Percentiles rank a stretch among this genome's conserved stretches.
Conservation (phyloP, 129 eudicot genomes). For the Tanacetum coccineum region DNA sequence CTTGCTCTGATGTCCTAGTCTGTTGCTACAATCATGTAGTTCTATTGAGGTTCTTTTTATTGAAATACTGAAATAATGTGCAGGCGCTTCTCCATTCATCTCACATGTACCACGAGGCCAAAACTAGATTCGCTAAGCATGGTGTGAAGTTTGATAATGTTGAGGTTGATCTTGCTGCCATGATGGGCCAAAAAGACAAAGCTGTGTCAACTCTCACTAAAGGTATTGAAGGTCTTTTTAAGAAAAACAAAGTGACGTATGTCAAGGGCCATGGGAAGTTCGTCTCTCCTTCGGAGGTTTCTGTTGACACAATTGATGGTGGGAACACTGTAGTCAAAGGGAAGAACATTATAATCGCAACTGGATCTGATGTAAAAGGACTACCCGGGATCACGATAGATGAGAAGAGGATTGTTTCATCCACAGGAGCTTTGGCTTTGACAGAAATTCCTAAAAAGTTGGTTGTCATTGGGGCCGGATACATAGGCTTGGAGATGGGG, state of each 20-base stretch:
- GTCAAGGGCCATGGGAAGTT: slow-evolving; percentile 84
- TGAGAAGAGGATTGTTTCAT: slow-evolving; percentile 24
- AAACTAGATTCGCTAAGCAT: slow-evolving; percentile 61
- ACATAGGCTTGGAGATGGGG: slow-evolving; percentile 29
- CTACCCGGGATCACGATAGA: slow-evolving; percentile 28
- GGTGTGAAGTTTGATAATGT: slow-evolving; percentile 75
- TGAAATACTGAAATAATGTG: not conserved
- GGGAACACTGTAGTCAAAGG: slow-evolving; percentile 17
- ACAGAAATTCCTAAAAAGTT: slow-evolving; percentile 17
- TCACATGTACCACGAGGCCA: slow-evolving; percentile 91
- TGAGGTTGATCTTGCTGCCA: slow-evolving; percentile 73
- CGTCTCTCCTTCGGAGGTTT: slow-evolving; percentile 73
- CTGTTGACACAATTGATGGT: slow-evolving; percentile 20
- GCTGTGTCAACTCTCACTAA: slow-evolving; percentile 68
- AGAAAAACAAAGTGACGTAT: slow-evolving; percentile 85
- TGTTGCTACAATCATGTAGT: too few relatives aligned
- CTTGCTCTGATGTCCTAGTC: too few relatives aligned
- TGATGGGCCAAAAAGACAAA: slow-evolving; percentile 94
- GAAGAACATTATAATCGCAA: slow-evolving; percentile 26
- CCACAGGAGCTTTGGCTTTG: slow-evolving; percentile 24
- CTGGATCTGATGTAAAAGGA: slow-evolving; percentile 26
- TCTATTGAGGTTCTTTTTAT: not conserved
- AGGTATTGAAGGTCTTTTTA: slow-evolving; percentile 80
- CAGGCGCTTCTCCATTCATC: slow-evolving; percentile 98
- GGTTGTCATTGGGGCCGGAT: slow-evolving; percentile 25